Evolutionary conservation across 805 yeast genomes (phyloP), one percentile per base, ranked within the genome.

Genomic region (Cyberlindnera mrakii): DNA sequence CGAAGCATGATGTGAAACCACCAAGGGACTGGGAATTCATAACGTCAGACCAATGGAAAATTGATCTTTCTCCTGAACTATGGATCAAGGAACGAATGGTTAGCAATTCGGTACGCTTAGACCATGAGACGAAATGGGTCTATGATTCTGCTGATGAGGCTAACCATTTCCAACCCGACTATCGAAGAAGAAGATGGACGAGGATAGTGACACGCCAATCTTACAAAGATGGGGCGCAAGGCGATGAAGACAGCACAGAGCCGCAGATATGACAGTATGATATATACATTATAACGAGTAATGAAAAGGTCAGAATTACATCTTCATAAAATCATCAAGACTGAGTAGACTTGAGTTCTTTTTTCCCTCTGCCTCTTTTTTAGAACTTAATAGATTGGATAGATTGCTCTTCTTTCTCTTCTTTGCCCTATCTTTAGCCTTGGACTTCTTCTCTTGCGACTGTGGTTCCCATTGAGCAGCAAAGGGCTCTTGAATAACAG

Each of bases 71-170:
- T 16, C 87, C 88, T 0, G 63, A 66, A 20, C 60, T 54, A 3
- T 87, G 96, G 96, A 85, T 81, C 7, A 62, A 62, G 36, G 56
- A 62, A 3, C 72, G 76, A 41, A 64, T 74, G 40, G 63, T 82
- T 13, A 45, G 53, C 25, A 29, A 30, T 4, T 82, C 77, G 36
- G 78, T 82, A 14, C 71, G 68, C 17, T 68, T 85, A 17, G 95
- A 87, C 62, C 67, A 75, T 25, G 89, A 80, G 43, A 85, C 83
- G 33, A 87, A 87, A 60, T 87, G 96, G 96, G 91, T 85, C 16
- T 87, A 87, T 59, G 96, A 87, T 59, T 57, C 61, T 51, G 52
- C 43, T 17, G 59, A 37, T 4, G 39, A 37, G 10, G 44, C 38
- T 4, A 54, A 61, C 39, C 57, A 55, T 16, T 65, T 60, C 33